Base-by-base conservation (phyloP, 192 early-diverging fungal species). In the Entomortierella lignicola region DNA sequence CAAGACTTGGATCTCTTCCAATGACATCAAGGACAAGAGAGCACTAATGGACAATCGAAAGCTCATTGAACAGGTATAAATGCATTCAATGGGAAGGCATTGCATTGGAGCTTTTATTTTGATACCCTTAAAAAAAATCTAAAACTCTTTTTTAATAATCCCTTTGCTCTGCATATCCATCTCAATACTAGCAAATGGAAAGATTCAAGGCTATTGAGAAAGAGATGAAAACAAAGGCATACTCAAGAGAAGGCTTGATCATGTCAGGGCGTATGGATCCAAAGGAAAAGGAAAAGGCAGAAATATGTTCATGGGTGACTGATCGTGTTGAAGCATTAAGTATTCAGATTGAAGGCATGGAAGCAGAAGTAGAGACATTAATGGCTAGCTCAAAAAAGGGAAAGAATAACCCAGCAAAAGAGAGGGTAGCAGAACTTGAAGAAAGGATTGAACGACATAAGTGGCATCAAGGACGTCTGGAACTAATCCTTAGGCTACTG, bases 141-240 rank as follows among this genome's bases (percentile, higher is more conserved):
- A n/a, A n/a, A n/a, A n/a, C n/a, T n/a, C n/a, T n/a, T n/a, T n/a
- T n/a, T n/a, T n/a, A n/a, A n/a, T n/a, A n/a, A n/a, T n/a, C n/a
- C n/a, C n/a, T n/a, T n/a, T n/a, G n/a, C n/a, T n/a, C n/a, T 37
- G 10, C 10, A 37, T 37, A 37, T 37, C 34, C 10, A 10, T 4
- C 5, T 4, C 34, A 7, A 57, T 23, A 5, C 37, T 82, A 94
- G 91, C 95, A 98, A 91, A 99, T 99, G 98, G 98, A 99, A 75
- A 89, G 89, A 70, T 99, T 99, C 87, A 99, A 99, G 85, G 95
- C 95, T 8, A 91, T 91, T 39, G 98, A 99, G 73, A 97, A 97
- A 80, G 98, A 98, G 80, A 95, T 99, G 87, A 99, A 99, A 82
- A 97, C 97, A 51, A 99, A 99, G 75, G 97, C 98, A 5, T 99